phyloP scores from a whole-genome alignment of 495 filamentous ascomycete genomes.

The Hypomontagnella monticulosa region DNA sequence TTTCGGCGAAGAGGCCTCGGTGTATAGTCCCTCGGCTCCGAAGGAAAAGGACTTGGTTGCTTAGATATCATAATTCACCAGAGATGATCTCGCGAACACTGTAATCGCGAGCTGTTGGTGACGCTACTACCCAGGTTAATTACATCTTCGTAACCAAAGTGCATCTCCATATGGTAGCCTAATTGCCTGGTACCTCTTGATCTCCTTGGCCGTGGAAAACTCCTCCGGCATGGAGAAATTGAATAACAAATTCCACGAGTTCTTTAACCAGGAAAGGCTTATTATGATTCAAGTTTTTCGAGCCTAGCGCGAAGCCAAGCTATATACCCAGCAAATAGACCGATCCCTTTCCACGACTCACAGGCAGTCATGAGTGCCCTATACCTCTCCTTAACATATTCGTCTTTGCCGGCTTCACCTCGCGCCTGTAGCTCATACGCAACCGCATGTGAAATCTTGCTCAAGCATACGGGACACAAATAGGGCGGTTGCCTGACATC shows the following conservation, averaged over 20 bases:
- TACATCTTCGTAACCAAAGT: not conserved
- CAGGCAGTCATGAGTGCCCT: constrained; percentile 57
- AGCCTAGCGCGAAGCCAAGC: constrained; percentile 49
- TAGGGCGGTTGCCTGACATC: constrained; percentile 74
- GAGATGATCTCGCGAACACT: not conserved
- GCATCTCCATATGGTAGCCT: too few relatives aligned
- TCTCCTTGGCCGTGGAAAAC: too few relatives aligned
- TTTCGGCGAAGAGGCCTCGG: too few relatives aligned
- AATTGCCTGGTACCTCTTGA: not conserved
- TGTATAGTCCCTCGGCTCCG: not conserved
- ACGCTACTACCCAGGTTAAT: not conserved
- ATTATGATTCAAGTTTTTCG: constrained; percentile 5
- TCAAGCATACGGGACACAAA: constrained; percentile 69
- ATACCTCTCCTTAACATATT: constrained; percentile 53
- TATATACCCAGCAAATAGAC: constrained; percentile 54
- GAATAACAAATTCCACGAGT: not conserved
- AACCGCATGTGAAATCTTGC: constrained; percentile 58
- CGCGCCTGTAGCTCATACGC: constrained; percentile 19
- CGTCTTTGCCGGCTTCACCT: constrained; percentile 48
- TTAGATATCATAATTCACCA: not conserved
- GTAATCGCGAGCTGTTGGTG: not conserved
- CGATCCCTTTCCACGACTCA: constrained; percentile 46
- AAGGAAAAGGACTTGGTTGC: not conserved
- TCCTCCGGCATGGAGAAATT: too few relatives aligned
- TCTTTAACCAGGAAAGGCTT: not conserved